These are phyloP conservation scores for Nakazawaea laoshanensis DNA, from an alignment of 805 yeast genomes.

Conservation along the genomic window DNA sequence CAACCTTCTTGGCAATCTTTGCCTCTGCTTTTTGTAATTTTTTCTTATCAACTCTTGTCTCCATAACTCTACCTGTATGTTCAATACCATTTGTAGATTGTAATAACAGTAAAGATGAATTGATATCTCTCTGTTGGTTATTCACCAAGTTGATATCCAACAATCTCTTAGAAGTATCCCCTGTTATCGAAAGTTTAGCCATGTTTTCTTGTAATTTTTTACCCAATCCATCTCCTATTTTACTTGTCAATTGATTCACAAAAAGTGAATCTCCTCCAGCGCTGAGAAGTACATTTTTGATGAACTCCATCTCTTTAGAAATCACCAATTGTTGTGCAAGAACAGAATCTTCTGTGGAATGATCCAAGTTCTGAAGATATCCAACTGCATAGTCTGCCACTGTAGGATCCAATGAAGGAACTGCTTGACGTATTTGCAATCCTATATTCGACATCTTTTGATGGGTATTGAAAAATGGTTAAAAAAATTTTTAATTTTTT, in stretches of 20 bases:
- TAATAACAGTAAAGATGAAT: slow-evolving; percentile 65
- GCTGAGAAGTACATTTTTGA: slow-evolving; percentile 54
- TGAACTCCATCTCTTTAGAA: slow-evolving; percentile 56
- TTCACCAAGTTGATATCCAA: slow-evolving; percentile 69
- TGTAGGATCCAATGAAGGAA: slow-evolving; percentile 76
- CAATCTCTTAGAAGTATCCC: slow-evolving; percentile 83
- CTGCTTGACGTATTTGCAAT: slow-evolving; percentile 73
- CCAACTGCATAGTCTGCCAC: slow-evolving; percentile 90
- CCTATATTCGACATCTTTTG: slow-evolving; percentile 24
- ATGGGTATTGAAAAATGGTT: neutral
- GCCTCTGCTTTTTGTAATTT: slow-evolving; percentile 96
- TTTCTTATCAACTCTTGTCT: slow-evolving; percentile 91
- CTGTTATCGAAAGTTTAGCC: slow-evolving; percentile 69
- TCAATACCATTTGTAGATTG: slow-evolving; percentile 82
- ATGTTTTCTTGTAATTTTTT: slow-evolving; percentile 55
- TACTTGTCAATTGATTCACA: slow-evolving; percentile 38
- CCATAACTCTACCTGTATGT: slow-evolving; percentile 85
- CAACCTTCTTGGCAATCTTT: slow-evolving; percentile 94
- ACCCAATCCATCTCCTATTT: slow-evolving; percentile 38
- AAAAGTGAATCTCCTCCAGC: slow-evolving; percentile 74
- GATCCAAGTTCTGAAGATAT: slow-evolving; percentile 75
- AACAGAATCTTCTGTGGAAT: slow-evolving; percentile 75
- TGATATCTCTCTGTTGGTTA: slow-evolving; percentile 63
- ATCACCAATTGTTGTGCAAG: slow-evolving; percentile 65
- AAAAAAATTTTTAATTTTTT: neutral